A percentile compares a stretch with the other conserved stretches of the same genome.
Evolutionary conservation across 2,329 filamentous ascomycete genomes (phyloP).

Genomic region (Rhynchosporium secalis): DNA sequence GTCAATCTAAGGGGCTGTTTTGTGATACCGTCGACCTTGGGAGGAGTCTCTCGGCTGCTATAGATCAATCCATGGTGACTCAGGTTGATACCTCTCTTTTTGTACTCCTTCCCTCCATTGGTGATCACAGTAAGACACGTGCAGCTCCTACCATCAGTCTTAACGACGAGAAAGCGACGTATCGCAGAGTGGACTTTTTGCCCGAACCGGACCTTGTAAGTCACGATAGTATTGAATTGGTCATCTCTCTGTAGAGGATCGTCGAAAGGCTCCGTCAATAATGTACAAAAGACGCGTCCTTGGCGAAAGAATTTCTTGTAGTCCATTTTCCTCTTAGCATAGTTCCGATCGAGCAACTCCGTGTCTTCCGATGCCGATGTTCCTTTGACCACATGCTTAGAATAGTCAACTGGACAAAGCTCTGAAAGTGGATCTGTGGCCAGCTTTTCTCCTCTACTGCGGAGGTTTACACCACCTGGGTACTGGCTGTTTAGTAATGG

Average conservation of each 20-base stretch:
- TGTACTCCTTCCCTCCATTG: conserved; percentile 20
- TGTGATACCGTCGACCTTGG: conserved; percentile 15
- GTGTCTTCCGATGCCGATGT: neutral
- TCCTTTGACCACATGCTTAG: neutral
- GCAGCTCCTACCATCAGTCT: conserved; percentile 20
- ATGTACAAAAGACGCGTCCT: neutral
- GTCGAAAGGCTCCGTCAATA: neutral
- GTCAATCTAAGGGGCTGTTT: conserved; percentile 25
- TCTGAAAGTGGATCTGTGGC: no score
- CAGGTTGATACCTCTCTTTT: conserved; percentile 30
- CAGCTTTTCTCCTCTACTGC: no score
- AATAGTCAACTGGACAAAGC: no score
- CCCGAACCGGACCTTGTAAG: conserved; percentile 17
- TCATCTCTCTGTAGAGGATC: neutral
- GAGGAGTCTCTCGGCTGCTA: conserved; percentile 20
- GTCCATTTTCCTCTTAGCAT: neutral
- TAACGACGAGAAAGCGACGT: conserved; percentile 32
- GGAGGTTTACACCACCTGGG: no score
- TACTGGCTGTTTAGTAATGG: no score
- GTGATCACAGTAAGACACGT: conserved; percentile 31
- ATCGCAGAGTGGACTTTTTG: conserved; percentile 30
- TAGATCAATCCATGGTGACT: conserved; percentile 31
- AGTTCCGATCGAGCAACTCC: neutral
- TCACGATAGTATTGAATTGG: conserved; percentile 23
- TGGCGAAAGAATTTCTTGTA: neutral